Evolutionary conservation across 2,329 filamentous ascomycete genomes (phyloP).

Genomic region (Exutisphaerella laricina): DNA sequence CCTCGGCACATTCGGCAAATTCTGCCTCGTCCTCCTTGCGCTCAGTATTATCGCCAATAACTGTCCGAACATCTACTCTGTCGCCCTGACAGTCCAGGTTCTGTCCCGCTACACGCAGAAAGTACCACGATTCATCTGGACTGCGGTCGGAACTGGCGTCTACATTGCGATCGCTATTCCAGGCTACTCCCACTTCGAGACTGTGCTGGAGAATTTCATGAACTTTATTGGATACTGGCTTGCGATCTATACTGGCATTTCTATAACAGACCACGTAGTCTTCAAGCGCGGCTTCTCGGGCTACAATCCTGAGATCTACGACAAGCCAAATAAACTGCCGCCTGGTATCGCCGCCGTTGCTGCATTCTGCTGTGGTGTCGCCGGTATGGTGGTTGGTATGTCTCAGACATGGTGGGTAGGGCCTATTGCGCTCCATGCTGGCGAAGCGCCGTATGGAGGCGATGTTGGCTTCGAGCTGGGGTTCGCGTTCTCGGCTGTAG

Average conservation of each 20-base stretch:
- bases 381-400: conserved; percentile 65
- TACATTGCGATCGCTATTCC: conserved; percentile 67
- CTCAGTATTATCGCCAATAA: conserved; percentile 43
- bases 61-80: conserved; percentile 56
- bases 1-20: conserved; percentile 64
- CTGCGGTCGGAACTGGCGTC: conserved; percentile 54
- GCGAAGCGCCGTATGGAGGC: conserved; percentile 47
- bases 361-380: conserved; percentile 59
- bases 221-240: conserved; percentile 60
- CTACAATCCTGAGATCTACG: conserved; percentile 56
- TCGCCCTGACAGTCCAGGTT: conserved; percentile 61
- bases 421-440: conserved; percentile 58
- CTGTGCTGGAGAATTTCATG: conserved; percentile 66
- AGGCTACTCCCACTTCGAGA: conserved; percentile 60
- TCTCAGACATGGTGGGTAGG: conserved; percentile 64
- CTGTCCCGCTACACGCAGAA: conserved; percentile 53
- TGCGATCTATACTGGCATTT: conserved; percentile 64
- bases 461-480: conserved; percentile 62
- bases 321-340: conserved; percentile 54
- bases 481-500: conserved; percentile 53
- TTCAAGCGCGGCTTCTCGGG: conserved; percentile 58
- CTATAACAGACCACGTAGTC: conserved; percentile 61
- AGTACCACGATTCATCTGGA: conserved; percentile 65
- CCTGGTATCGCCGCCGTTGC: conserved; percentile 57
- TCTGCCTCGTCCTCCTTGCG: conserved; percentile 51